A percentile compares a stretch with the other conserved stretches of the same genome.
Evolutionary conservation across 139 green algal genomes (phyloP).

Genomic region (Chlorella sp.): DNA sequence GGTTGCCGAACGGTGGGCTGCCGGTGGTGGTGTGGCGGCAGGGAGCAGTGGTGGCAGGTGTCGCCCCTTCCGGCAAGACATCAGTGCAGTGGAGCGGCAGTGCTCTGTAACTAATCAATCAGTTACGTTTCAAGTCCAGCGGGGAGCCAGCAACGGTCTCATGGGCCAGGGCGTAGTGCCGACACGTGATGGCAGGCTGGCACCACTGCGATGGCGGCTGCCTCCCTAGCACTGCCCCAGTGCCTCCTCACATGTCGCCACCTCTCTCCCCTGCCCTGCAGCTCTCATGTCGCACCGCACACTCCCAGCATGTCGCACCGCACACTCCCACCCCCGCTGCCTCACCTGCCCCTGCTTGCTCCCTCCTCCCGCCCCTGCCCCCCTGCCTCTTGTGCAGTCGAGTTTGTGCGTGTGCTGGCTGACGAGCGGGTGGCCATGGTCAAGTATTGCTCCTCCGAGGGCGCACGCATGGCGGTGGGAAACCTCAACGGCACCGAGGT

Average conservation of each 20-base stretch:
- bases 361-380: neutral
- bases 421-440: slow-evolving; percentile 60
- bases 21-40: neutral
- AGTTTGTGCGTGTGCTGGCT: slow-evolving; percentile 49
- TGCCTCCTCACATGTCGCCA: neutral
- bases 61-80: neutral
- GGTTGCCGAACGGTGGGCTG: no score
- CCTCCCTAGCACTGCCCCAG: neutral
- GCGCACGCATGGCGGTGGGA: slow-evolving; percentile 47
- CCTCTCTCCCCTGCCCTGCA: neutral
- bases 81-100: no score
- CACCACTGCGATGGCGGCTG: neutral
- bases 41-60: neutral
- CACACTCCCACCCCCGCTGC: neutral
- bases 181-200: neutral
- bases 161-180: neutral
- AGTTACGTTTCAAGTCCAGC: no score
- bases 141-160: no score
- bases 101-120: no score
- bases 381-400: slow-evolving; percentile 33
- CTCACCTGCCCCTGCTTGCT: neutral
- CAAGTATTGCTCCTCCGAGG: slow-evolving; percentile 48
- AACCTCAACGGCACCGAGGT: slow-evolving; percentile 55
- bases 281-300: neutral
- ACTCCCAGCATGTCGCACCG: neutral